A percentile compares a stretch with the other conserved stretches of the same genome.
Evolutionary conservation across 2,329 filamentous ascomycete genomes (phyloP).

Genomic region (Daldinia eschscholtzii): DNA sequence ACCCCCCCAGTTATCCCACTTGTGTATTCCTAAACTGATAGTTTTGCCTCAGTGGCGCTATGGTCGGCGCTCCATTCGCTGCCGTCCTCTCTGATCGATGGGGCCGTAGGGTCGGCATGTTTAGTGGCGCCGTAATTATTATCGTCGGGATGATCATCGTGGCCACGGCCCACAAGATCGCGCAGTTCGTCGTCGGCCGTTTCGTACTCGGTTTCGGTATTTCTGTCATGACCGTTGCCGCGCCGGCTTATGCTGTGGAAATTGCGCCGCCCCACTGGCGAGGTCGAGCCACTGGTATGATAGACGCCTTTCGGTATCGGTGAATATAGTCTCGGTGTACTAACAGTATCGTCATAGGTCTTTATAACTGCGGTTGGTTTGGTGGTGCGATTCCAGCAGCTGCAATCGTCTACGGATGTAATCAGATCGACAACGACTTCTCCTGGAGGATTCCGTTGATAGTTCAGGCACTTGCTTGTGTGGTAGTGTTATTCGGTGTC

Average conservation of each 20-base stretch:
- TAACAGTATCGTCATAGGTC: constrained; percentile 46
- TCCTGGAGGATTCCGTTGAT: constrained; percentile 65
- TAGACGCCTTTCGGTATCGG: background rate
- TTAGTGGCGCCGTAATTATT: constrained; percentile 58
- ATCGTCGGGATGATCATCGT: constrained; percentile 60
- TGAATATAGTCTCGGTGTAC: constrained; percentile 6
- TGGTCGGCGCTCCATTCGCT: constrained; percentile 57
- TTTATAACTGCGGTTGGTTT: constrained; percentile 68
- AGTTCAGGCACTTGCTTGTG: constrained; percentile 60
- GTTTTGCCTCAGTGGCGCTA: constrained; percentile 55
- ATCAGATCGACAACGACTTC: constrained; percentile 59
- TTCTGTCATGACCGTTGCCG: constrained; percentile 62
- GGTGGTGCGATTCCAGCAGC: constrained; percentile 65
- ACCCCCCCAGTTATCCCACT: background rate
- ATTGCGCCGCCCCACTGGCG: constrained; percentile 64
- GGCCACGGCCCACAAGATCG: constrained; percentile 53
- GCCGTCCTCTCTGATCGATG: constrained; percentile 60
- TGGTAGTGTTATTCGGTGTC: constrained; percentile 55
- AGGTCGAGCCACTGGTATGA: constrained; percentile 59
- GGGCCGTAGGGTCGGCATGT: constrained; percentile 62
- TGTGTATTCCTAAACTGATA: constrained; percentile 12
- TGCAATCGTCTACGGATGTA: constrained; percentile 62
- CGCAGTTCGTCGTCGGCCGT: constrained; percentile 61
- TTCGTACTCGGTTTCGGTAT: constrained; percentile 63
- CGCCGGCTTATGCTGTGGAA: constrained; percentile 63